Conservation (phyloP, 805 yeast genomes). For the Debaryomyces hansenii region DNA sequence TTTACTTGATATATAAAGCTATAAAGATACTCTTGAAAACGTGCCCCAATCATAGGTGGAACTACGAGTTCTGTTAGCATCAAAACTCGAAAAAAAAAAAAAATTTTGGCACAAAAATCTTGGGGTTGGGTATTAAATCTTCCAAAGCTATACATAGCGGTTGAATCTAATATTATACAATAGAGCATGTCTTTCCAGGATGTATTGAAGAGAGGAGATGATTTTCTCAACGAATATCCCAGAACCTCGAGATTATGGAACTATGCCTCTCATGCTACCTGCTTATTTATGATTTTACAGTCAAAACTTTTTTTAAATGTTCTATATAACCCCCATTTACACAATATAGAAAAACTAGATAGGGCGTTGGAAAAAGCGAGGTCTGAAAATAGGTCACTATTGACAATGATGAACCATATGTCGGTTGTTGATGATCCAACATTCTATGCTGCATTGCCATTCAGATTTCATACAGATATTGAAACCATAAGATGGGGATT, state of each 20-base stretch:
- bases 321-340: slow-evolving; percentile 63
- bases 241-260: slow-evolving; percentile 63
- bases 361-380: slow-evolving; percentile 62
- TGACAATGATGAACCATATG: slow-evolving; percentile 94
- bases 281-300: slow-evolving; percentile 61
- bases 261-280: slow-evolving; percentile 63
- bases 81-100: no score
- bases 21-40: no score
- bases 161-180: neutral
- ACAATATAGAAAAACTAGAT: slow-evolving; percentile 64
- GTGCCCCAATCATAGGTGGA: neutral
- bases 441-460: slow-evolving; percentile 83
- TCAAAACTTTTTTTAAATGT: slow-evolving; percentile 62
- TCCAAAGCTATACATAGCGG: no score
- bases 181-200: slow-evolving; percentile 62
- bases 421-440: slow-evolving; percentile 90
- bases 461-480: slow-evolving; percentile 59
- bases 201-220: slow-evolving; percentile 73
- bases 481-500: slow-evolving; percentile 88
- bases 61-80: neutral
- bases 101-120: no score
- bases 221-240: slow-evolving; percentile 64
- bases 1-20: no score
- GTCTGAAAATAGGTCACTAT: slow-evolving; percentile 66
- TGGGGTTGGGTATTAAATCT: no score